Evolutionary conservation across 176 grass and related monocot species (phyloP).

Genomic region (Cocos nucifera): DNA sequence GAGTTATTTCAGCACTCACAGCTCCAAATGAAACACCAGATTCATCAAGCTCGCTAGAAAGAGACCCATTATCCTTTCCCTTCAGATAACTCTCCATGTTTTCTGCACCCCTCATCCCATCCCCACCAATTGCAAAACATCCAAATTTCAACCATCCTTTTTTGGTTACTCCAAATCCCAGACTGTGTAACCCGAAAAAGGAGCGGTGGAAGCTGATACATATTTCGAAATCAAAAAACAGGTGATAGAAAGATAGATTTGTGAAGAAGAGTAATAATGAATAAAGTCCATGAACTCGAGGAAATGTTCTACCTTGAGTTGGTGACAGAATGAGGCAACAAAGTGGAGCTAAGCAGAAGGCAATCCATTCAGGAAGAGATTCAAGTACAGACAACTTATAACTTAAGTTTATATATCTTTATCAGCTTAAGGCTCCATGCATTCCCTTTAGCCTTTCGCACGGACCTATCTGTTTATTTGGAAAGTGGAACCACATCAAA

Average conservation of each 20-base stretch:
- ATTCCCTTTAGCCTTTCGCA: conserved; percentile 25
- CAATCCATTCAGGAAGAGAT: conserved; percentile 45
- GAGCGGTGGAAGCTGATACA: conserved; percentile 44
- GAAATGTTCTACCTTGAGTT: conserved; percentile 36
- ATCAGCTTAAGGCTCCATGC: conserved; percentile 15
- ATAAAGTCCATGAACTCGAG: not conserved
- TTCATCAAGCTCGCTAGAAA: conserved; percentile 27
- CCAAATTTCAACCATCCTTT: conserved; percentile 39
- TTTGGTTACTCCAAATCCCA: conserved; percentile 52
- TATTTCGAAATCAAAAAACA: not conserved
- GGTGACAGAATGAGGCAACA: conserved; percentile 21
- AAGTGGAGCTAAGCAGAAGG: conserved; percentile 47
- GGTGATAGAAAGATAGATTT: too few relatives aligned
- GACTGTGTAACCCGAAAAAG: conserved; percentile 26
- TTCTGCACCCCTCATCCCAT: conserved; percentile 18
- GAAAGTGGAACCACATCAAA: conserved; percentile 31
- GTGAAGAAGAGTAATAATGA: too few relatives aligned
- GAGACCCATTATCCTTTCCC: conserved; percentile 48
- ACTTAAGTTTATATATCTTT: conserved; percentile 20
- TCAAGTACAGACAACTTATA: not conserved
- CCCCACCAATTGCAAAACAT: conserved; percentile 39
- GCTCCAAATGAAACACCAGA: conserved; percentile 41
- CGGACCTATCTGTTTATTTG: conserved; percentile 68
- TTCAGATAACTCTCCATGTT: conserved; percentile 32
- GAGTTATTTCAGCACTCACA: conserved; percentile 74